These are phyloP conservation scores for Cystobasidiaceae sp. DNA, from an alignment of 1,284 basidiomycete species.

Conservation along the genomic window DNA sequence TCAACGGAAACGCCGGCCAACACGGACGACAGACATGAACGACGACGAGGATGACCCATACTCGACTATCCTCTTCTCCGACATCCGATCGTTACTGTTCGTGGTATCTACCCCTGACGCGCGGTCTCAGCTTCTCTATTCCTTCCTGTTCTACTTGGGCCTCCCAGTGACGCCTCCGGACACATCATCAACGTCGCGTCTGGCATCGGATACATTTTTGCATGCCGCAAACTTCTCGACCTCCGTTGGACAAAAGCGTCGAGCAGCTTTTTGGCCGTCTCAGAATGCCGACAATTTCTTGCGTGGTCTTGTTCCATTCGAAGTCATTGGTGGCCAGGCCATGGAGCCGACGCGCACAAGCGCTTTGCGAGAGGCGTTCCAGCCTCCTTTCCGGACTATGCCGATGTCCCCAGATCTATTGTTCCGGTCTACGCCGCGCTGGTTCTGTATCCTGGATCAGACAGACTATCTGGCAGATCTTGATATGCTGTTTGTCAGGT, in stretches of 20 bases:
- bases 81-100: slow-evolving; percentile 67
- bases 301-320: slow-evolving; percentile 37
- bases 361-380: slow-evolving; percentile 36
- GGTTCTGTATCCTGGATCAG: slow-evolving; percentile 46
- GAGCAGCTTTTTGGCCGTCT: slow-evolving; percentile 41
- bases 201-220: slow-evolving; percentile 48
- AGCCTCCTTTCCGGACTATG: slow-evolving; percentile 38
- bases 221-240: slow-evolving; percentile 37
- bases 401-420: slow-evolving; percentile 38
- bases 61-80: slow-evolving; percentile 68
- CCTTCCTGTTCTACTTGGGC: slow-evolving; percentile 71
- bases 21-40: slow-evolving; percentile 56
- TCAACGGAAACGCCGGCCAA: slow-evolving; percentile 52
- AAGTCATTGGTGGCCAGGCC: slow-evolving; percentile 47
- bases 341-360: slow-evolving; percentile 46
- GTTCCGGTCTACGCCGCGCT: slow-evolving; percentile 36
- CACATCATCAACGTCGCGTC: slow-evolving; percentile 45
- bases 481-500: slow-evolving; percentile 44
- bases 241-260: slow-evolving; percentile 32
- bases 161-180: slow-evolving; percentile 53
- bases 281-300: slow-evolving; percentile 6
- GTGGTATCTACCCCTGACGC: slow-evolving; percentile 55
- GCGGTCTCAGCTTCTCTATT: slow-evolving; percentile 62
- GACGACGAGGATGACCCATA: slow-evolving; percentile 67
- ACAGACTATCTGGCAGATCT: slow-evolving; percentile 41